Evolutionary conservation across 257 asterid species (phyloP).

Genomic region (Salvia splendens): DNA sequence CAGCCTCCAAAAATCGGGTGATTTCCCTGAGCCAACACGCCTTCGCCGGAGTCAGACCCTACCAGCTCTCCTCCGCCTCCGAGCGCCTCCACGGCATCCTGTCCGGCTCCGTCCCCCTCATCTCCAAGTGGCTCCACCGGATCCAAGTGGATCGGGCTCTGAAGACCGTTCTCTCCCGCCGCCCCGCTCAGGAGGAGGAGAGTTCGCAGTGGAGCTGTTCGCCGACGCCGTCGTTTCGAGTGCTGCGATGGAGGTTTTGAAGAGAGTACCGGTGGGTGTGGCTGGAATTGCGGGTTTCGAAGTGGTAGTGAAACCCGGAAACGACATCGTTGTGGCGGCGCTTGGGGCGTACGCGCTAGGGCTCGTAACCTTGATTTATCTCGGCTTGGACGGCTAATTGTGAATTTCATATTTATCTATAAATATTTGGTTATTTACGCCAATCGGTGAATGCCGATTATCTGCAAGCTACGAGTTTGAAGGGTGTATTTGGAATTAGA

Average conservation of each 20-base stretch:
- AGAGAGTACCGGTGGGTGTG: constrained; percentile 61
- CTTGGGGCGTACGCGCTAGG: constrained; percentile 82
- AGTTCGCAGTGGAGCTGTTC: constrained; percentile 55
- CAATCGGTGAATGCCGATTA: too few species aligned
- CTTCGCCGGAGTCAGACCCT: constrained; percentile 69
- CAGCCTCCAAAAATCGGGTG: constrained; percentile 50
- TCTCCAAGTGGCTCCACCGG: constrained; percentile 66
- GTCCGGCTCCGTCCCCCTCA: constrained; percentile 44
- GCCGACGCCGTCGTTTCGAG: constrained; percentile 50
- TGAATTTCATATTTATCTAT: not conserved
- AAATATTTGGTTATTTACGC: too few species aligned
- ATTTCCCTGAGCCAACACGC: constrained; percentile 71
- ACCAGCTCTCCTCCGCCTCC: constrained; percentile 71
- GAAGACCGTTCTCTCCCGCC: constrained; percentile 35
- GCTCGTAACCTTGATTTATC: constrained; percentile 49
- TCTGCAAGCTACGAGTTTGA: too few species aligned
- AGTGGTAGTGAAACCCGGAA: constrained; percentile 54
- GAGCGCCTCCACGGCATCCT: constrained; percentile 66
- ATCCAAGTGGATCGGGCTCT: constrained; percentile 62
- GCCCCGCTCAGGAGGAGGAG: constrained; percentile 36
- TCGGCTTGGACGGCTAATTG: constrained; percentile 38
- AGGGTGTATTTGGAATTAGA: too few species aligned
- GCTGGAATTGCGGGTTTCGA: constrained; percentile 74
- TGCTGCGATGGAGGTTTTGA: constrained; percentile 52
- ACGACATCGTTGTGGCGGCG: constrained; percentile 58